These are phyloP conservation scores for Lentithecium fluviatile DNA, from an alignment of 495 filamentous ascomycete genomes.

Conservation along the genomic window DNA sequence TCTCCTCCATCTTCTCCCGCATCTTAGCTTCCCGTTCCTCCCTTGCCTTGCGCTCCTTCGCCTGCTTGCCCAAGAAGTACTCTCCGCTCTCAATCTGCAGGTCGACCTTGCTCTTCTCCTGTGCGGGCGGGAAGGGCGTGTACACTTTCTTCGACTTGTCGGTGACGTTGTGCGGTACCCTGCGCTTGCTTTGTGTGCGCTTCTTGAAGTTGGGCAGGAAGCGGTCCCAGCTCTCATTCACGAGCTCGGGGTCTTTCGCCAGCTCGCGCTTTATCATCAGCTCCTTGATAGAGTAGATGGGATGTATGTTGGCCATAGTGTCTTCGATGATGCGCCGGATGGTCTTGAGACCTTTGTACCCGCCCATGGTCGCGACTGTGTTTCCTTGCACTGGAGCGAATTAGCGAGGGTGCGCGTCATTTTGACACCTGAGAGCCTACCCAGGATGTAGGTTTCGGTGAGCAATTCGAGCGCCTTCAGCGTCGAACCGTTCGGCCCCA, in stretches of 20 bases:
- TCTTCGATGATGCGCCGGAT: slow-evolving; percentile 87
- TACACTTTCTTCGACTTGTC: slow-evolving; percentile 95
- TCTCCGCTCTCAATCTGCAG: slow-evolving; percentile 97
- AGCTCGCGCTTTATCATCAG: slow-evolving; percentile 99
- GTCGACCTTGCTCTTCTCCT: slow-evolving; percentile 96
- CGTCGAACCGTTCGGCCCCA: slow-evolving; percentile 80
- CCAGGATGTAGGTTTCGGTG: slow-evolving; percentile 83
- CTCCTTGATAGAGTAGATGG: slow-evolving; percentile 94
- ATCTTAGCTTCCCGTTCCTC: slow-evolving; percentile 78
- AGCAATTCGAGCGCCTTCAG: slow-evolving; percentile 95
- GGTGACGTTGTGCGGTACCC: slow-evolving; percentile 76
- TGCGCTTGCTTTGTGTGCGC: slow-evolving; percentile 80
- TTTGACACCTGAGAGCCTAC: too few relatives aligned
- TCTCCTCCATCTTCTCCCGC: slow-evolving; percentile 81
- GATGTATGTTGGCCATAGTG: slow-evolving; percentile 85
- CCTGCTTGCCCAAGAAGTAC: slow-evolving; percentile 90
- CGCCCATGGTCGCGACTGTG: slow-evolving; percentile 88
- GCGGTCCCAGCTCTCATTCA: slow-evolving; percentile 86
- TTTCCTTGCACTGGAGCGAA: slow-evolving; percentile 75
- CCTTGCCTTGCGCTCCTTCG: slow-evolving; percentile 77
- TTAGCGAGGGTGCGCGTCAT: too few relatives aligned
- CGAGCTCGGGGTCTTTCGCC: slow-evolving; percentile 88
- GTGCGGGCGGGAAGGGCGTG: slow-evolving; percentile 71
- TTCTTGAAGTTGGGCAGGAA: slow-evolving; percentile 99
- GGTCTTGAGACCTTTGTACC: slow-evolving; percentile 89